Conservation (phyloP, 768 basidiomycete genomes). For the Mycena galopus region DNA sequence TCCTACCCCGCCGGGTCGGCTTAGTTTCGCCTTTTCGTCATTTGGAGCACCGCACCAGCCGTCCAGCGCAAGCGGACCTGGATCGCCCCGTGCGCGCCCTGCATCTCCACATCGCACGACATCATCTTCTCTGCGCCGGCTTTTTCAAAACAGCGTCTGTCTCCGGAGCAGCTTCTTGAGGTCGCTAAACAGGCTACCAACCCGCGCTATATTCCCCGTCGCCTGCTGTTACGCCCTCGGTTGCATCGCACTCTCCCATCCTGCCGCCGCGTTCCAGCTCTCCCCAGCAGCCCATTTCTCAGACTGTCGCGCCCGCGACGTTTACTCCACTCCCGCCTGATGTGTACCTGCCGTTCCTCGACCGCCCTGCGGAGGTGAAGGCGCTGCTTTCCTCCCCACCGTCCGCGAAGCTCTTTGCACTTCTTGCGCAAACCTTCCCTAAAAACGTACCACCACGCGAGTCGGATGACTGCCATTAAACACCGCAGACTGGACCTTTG, state of each 20-base stretch:
- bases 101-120: constrained; percentile 60
- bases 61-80: constrained; percentile 48
- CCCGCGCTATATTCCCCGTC: constrained; percentile 44
- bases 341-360: constrained; percentile 88
- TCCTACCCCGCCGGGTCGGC: constrained; percentile 45
- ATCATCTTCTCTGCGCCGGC: constrained; percentile 49
- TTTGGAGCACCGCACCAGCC: constrained; percentile 55
- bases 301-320: constrained; percentile 59
- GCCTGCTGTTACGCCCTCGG: constrained; percentile 34
- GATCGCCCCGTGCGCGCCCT: constrained; percentile 62
- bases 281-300: constrained; percentile 16
- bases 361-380: constrained; percentile 82
- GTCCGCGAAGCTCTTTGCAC: constrained; percentile 77
- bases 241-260: constrained; percentile 38
- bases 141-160: constrained; percentile 63
- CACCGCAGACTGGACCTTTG: constrained; percentile 78
- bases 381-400: constrained; percentile 75
- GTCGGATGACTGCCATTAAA: constrained; percentile 58
- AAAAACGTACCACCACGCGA: constrained; percentile 38
- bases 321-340: constrained; percentile 84
- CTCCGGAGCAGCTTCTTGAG: constrained; percentile 82
- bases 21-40: constrained; percentile 77
- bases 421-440: constrained; percentile 80
- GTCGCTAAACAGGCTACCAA: constrained; percentile 74
- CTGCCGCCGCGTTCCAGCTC: constrained; percentile 33